Evolutionary conservation across 805 yeast species (phyloP).

Genomic region (Torulaspora gathmanii): DNA sequence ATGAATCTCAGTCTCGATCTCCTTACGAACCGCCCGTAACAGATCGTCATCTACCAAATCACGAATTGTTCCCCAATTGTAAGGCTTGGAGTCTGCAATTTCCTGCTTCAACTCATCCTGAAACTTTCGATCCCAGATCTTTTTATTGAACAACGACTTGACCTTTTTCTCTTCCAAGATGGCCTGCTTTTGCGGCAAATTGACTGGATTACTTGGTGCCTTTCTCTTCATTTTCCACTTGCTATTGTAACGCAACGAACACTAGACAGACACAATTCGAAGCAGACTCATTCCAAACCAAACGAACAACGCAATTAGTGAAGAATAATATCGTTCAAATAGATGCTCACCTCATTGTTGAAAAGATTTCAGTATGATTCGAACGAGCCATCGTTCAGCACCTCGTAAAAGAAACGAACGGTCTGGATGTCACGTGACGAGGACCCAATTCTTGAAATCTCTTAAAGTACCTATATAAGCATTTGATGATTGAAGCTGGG

Average conservation of each 20-base stretch:
- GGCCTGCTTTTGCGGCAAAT: conserved; percentile 18
- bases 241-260: neutral
- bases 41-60: conserved; percentile 71
- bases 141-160: conserved; percentile 42
- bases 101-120: conserved; percentile 38
- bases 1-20: conserved; percentile 75
- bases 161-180: conserved; percentile 33
- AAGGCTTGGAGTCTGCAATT: conserved; percentile 64
- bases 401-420: neutral
- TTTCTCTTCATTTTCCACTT: conserved; percentile 16
- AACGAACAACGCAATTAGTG: neutral
- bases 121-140: conserved; percentile 45
- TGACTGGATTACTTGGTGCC: conserved; percentile 9
- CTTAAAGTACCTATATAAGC: no score
- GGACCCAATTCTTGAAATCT: no score
- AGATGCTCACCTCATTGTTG: neutral
- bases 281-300: neutral
- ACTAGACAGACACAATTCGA: neutral
- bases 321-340: neutral
- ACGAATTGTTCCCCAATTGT: conserved; percentile 81
- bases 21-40: conserved; percentile 74
- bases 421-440: neutral
- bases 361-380: neutral
- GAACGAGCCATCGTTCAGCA: neutral
- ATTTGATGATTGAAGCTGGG: no score